These are phyloP conservation scores for Amesomyces nigricolor DNA, from an alignment of 2,329 filamentous ascomycete species.

Conservation along the genomic window DNA sequence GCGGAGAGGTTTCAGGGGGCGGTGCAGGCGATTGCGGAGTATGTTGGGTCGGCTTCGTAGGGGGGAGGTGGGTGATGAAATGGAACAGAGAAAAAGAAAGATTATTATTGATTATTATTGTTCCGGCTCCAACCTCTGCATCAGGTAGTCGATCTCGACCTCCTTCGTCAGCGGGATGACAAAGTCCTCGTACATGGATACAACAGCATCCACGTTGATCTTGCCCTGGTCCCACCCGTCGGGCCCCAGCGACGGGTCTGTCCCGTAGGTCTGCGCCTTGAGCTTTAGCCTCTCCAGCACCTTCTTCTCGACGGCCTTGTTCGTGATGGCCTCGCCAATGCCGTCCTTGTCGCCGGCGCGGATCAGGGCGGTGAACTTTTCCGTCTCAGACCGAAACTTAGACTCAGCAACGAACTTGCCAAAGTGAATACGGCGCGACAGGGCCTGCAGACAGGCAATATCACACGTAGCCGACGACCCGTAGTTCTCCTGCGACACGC, in stretches of 20 bases:
- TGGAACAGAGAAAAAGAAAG: slow-evolving; percentile 1
- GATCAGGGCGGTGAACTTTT: slow-evolving; percentile 77
- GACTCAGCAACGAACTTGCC: slow-evolving; percentile 97
- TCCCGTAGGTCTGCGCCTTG: slow-evolving; percentile 92
- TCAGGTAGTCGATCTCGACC: slow-evolving; percentile 95
- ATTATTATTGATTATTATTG: slow-evolving; percentile 23
- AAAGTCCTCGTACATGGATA: slow-evolving; percentile 83
- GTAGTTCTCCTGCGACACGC: slow-evolving; percentile 89
- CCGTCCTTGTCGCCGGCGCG: slow-evolving; percentile 70
- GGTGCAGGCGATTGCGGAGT: slow-evolving; percentile 69
- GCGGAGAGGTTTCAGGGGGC: slow-evolving; percentile 68
- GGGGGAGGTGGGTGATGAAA: background rate
- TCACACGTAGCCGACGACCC: slow-evolving; percentile 88
- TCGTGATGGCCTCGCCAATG: slow-evolving; percentile 86
- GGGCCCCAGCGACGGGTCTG: slow-evolving; percentile 65
- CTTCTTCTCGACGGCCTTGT: slow-evolving; percentile 81
- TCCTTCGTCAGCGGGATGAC: slow-evolving; percentile 98
- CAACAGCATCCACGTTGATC: slow-evolving; percentile 88
- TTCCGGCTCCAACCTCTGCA: slow-evolving; percentile 68
- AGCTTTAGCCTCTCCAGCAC: slow-evolving; percentile 79
- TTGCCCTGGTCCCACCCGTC: slow-evolving; percentile 58
- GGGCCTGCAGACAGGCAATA: slow-evolving; percentile 80
- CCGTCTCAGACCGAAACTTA: slow-evolving; percentile 81
- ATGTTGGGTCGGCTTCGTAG: slow-evolving; percentile 46
- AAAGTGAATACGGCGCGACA: slow-evolving; percentile 90